These are phyloP conservation scores for Neurospora tetraspora DNA, from an alignment of 495 filamentous ascomycete species.

Conservation along the genomic window DNA sequence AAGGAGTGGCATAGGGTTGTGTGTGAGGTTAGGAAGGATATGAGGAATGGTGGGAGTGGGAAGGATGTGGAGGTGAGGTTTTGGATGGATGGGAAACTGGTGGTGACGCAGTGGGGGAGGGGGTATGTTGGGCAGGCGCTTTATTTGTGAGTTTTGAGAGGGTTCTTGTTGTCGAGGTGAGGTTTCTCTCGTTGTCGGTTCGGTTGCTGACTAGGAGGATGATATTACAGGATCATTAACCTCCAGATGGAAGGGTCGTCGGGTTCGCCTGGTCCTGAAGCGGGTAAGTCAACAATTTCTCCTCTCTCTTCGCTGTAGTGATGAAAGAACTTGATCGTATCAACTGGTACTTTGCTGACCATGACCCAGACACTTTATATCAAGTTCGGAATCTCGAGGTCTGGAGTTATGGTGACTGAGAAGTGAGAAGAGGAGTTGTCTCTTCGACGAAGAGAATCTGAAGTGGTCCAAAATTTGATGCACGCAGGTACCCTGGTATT, in stretches of 20 bases:
- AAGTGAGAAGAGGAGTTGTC: neutral
- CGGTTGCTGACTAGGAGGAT: neutral
- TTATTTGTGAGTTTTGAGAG: constrained; percentile 34
- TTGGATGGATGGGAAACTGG: constrained; percentile 40
- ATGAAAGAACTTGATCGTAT: neutral
- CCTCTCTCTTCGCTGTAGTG: neutral
- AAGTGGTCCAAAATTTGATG: neutral
- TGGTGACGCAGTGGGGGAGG: constrained; percentile 42
- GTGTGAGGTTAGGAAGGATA: constrained; percentile 31
- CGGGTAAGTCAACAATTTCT: constrained; percentile 19
- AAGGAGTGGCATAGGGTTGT: constrained; percentile 40
- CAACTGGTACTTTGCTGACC: neutral
- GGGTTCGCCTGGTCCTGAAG: constrained; percentile 34
- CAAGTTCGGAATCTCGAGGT: constrained; percentile 32
- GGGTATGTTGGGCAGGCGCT: constrained; percentile 39
- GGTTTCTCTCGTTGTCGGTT: neutral
- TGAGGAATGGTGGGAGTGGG: constrained; percentile 17
- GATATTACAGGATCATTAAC: constrained; percentile 31
- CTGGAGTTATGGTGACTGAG: constrained; percentile 28
- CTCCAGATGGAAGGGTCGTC: constrained; percentile 42
- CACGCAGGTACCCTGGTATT: neutral
- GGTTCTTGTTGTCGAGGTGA: neutral
- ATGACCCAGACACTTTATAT: constrained; percentile 27
- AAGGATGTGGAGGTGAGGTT: constrained; percentile 42
- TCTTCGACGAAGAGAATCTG: neutral